Conservation (phyloP, 2,329 filamentous ascomycete genomes). For the Talaromyces sp. region DNA sequence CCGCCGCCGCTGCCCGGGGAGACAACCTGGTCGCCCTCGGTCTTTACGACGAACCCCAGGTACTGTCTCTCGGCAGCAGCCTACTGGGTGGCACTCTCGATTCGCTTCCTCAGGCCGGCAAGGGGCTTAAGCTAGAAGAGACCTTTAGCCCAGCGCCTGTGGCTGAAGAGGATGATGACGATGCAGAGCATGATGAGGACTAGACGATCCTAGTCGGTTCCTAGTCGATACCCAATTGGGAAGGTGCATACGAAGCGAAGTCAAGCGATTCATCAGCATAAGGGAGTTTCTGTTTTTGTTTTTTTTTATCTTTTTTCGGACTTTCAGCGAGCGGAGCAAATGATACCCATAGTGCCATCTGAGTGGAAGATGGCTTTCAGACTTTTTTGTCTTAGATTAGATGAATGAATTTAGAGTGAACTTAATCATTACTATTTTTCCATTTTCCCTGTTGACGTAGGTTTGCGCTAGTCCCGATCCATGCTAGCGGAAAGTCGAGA, state of each 20-base stretch:
- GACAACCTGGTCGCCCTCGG: constrained; percentile 80
- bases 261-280: constrained; percentile 7
- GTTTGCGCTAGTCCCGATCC: neutral
- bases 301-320: constrained; percentile 13
- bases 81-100: constrained; percentile 49
- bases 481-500: neutral
- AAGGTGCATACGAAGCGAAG: constrained; percentile 6
- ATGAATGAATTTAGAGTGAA: neutral
- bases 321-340: neutral
- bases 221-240: neutral
- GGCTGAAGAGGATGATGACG: constrained; percentile 53
- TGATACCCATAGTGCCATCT: neutral
- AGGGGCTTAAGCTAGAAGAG: constrained; percentile 76
- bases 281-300: constrained; percentile 15
- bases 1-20: constrained; percentile 54
- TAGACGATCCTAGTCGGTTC: constrained; percentile 1
- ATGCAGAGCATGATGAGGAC: constrained; percentile 54
- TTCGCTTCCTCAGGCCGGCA: constrained; percentile 48
- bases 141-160: constrained; percentile 64
- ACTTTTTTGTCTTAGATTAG: neutral
- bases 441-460: neutral
- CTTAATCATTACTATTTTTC: neutral
- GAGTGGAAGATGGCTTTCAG: neutral
- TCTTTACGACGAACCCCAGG: constrained; percentile 69
- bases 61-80: constrained; percentile 51